Evolutionary conservation across 306 rosid genomes (phyloP), one percentile per base, ranked within the genome.

Genomic region (Cicer bijugum): DNA sequence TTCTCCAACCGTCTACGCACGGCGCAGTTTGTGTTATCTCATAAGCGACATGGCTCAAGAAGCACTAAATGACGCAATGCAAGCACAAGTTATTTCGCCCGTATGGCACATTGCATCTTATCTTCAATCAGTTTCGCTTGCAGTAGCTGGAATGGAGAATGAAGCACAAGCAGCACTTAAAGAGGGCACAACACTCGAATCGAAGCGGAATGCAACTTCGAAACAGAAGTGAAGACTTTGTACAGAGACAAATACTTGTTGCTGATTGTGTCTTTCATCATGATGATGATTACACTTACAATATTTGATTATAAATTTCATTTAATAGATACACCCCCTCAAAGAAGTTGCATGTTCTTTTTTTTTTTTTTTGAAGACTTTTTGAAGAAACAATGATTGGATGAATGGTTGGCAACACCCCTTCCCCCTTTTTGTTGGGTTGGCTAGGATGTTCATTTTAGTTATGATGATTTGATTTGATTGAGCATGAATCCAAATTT

Each of bases 21-120:
- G 94, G 10, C 89, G 92, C 47, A 85, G 94, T 83, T 75, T 91
- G 76, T 89, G 82, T 81, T 83, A 89, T 68, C 94, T 91, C 59
- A 89, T 89, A 12, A 85, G 70, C n/a, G 90, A 84, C 84, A 84
- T 84, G 90, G 82, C 87, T 75, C 90, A 81, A 50, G 89, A 91
- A 62, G 90, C 92, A 2, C 80, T 89, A 35, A 83, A 81, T 5
- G 94, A 91, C 62, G 97, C 92, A 69, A 87, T 87, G 94, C 92
- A 91, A 80, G 89, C 86, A 5, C 90, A 89, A 74, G 76, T 89
- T 8, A 10, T 91, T 51, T 91, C 92, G 9, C 97, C 92, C 0
- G 76, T 87, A 40, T 89, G 95, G 94, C 89, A 91, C 68, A 82
- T 91, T 77, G 97, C 97, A 72, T 89, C 88, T n/a, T 89, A 89